These are phyloP conservation scores for Crucihimalaya himalaica DNA, from an alignment of 345 rosid species.

Conservation along the genomic window DNA sequence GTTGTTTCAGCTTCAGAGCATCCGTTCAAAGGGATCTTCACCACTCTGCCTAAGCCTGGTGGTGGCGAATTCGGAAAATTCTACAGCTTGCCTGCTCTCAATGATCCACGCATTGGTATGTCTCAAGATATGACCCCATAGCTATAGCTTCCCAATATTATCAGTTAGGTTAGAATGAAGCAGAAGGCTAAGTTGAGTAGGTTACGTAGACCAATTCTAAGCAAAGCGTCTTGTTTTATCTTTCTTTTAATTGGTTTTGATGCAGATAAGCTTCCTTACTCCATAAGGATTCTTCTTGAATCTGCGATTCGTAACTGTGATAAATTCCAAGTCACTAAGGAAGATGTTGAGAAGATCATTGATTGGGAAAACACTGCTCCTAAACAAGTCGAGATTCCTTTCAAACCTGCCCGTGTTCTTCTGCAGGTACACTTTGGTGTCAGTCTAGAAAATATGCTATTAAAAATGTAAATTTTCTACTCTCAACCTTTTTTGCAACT, in stretches of 20 bases:
- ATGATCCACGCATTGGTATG: conserved; percentile 87
- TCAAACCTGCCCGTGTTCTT: conserved; percentile 84
- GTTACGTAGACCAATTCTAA: not conserved
- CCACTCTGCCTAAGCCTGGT: conserved; percentile 78
- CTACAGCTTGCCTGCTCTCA: conserved; percentile 86
- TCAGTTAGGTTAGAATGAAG: too few species aligned
- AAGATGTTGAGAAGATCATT: conserved; percentile 81
- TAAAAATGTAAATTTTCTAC: not conserved
- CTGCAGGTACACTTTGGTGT: conserved; percentile 50
- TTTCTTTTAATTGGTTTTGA: not conserved
- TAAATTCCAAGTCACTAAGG: conserved; percentile 75
- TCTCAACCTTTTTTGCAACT: not conserved
- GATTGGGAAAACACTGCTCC: conserved; percentile 82
- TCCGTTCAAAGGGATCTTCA: conserved; percentile 75
- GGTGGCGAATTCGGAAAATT: conserved; percentile 96
- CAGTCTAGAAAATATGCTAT: not conserved
- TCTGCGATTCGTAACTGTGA: conserved; percentile 86
- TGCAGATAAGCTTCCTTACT: conserved; percentile 68
- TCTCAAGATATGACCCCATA: not conserved
- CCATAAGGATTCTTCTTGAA: conserved; percentile 76
- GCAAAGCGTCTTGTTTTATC: not conserved
- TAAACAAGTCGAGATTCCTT: conserved; percentile 82
- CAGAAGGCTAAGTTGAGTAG: too few species aligned
- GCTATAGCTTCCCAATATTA: too few species aligned
- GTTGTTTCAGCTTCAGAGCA: conserved; percentile 70